phyloP scores from a whole-genome alignment of 768 basidiomycete genomes.

The Cyclocybe cylindracea region DNA sequence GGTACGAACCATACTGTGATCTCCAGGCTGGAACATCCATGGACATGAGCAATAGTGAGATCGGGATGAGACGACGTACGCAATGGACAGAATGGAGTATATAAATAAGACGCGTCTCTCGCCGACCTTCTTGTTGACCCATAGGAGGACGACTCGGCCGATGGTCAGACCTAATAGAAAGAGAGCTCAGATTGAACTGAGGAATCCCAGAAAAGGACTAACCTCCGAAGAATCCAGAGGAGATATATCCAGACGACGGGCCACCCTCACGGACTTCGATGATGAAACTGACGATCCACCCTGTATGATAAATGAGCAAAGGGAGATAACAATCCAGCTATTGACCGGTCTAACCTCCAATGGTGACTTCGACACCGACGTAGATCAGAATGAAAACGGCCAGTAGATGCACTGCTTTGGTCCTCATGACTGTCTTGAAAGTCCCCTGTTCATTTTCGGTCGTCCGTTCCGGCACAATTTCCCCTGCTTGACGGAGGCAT shows the following conservation, averaged over 20 bases:
- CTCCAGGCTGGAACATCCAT: constrained; percentile 43
- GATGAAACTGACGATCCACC: constrained; percentile 62
- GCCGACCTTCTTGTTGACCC: constrained; percentile 58
- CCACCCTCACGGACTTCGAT: constrained; percentile 9
- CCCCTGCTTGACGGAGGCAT: constrained; percentile 54
- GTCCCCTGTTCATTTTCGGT: constrained; percentile 35
- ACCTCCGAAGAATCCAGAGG: constrained; percentile 36
- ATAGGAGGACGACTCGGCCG: constrained; percentile 52
- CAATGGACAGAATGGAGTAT: constrained; percentile 48
- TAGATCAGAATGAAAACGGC: constrained; percentile 65
- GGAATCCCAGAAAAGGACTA: too few relatives aligned
- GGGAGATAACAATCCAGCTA: not conserved
- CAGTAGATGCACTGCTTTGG: constrained; percentile 57
- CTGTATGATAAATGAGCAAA: constrained; percentile 23
- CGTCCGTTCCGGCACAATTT: constrained; percentile 36
- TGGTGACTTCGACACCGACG: constrained; percentile 65
- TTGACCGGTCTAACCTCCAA: constrained; percentile 35
- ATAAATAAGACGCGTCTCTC: constrained; percentile 51
- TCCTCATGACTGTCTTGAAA: constrained; percentile 49
- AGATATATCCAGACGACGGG: constrained; percentile 44
- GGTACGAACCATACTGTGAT: constrained; percentile 66
- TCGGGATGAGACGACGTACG: constrained; percentile 24
- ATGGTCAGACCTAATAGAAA: constrained; percentile 43
- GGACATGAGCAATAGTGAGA: too few relatives aligned
- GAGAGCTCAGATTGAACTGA: constrained; percentile 22